Base-by-base conservation (phyloP, 1,284 basidiomycete species). In the Mycosarcoma maydis region DNA sequence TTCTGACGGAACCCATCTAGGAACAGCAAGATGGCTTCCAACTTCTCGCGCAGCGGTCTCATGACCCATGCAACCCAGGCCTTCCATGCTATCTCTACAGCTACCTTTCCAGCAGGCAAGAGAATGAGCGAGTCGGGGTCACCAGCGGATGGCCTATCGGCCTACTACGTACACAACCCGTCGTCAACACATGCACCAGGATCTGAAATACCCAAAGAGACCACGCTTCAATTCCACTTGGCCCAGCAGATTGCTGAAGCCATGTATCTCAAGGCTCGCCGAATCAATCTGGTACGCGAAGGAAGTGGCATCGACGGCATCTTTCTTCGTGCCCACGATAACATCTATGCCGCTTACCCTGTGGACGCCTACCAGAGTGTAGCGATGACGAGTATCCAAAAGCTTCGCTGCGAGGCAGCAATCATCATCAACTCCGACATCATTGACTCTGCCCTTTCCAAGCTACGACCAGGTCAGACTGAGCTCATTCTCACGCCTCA, bases 341-440 rank as follows among this genome's bases (percentile, higher is more conserved):
- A 51, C 17, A 37, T 43, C 26, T 59, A 59, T 17, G 56, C 56
- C 4, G 56, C 56, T 20, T 48, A 53, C 9, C 46, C 68, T 11
- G 46, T 51, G 60, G 44, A 54, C 33, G 69, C 55, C 33, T 57
- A 56, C 33, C 48, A 44, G 88, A 90, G 82, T 14, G 85, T 92
- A 10, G 85, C 87, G 11, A 83, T 84, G 29, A 84, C 92, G 50
- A 92, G 92, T 46, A 59, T 59, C 56, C 46, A 59, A 44, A 59
- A 51, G 39, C 56, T 59, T 23, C 56, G 56, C 73, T 89, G 90
- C 14, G 88, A 90, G 42, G 89, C 91, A 29, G 90, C 90, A 4
- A 88, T 92, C 76, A 91, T 91, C 82, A 83, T 90, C 39, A 87
- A 90, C 39, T 89, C 87, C 73, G 90, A 90, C 37, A 89, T 90